Base-by-base conservation (phyloP, 148 eudicot species). In the Spergularia marina region DNA sequence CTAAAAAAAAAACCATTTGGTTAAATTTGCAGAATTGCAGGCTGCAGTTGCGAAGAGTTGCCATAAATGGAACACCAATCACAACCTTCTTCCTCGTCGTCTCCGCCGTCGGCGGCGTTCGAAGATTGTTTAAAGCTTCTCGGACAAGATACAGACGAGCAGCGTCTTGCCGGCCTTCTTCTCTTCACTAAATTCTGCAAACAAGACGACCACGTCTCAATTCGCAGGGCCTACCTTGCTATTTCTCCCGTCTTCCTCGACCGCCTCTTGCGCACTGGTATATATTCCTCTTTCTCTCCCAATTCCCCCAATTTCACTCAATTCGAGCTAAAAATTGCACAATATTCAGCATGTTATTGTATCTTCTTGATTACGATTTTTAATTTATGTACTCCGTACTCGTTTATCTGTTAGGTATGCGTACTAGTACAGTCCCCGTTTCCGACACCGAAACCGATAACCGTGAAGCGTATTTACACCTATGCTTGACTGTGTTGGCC, bases 151-250 rank as follows among this genome's bases (percentile, higher is more conserved):
- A 82, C 82, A 54, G 98, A 94, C 73, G 94, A 90, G 70, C 95
- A 94, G 41, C 89, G 93, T 10, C 91, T 94, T 0, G 93, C 96
- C 0, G 98, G 98, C n/a, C 91, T 94, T 17, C 91, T 94, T 13
- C 84, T 94, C 0, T 93, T 80, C 14, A 83, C 98, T 55, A 91
- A 89, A 59, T 74, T 85, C 60, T 87, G 88, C 66, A 76, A 78
- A 77, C 83, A 86, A 21, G 86, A 91, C 65, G 93, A 94, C 71
- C 82, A 80, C n/a, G 71, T 30, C 18, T 78, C 97, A 25, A 86
- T 94, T 76, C 80, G 77, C 47, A 82, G 75, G 73, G 91, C 86
- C 12, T 91, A 90, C 78, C 68, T 81, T n/a, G 89, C 98, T 34
- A 67, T 94, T 39, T 90, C 93, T 21, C 64, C 78, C 67, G 79